Evolutionary conservation across 1,284 basidiomycete genomes (phyloP).

Genomic region (Pseudomicrostroma phylloplanum): DNA sequence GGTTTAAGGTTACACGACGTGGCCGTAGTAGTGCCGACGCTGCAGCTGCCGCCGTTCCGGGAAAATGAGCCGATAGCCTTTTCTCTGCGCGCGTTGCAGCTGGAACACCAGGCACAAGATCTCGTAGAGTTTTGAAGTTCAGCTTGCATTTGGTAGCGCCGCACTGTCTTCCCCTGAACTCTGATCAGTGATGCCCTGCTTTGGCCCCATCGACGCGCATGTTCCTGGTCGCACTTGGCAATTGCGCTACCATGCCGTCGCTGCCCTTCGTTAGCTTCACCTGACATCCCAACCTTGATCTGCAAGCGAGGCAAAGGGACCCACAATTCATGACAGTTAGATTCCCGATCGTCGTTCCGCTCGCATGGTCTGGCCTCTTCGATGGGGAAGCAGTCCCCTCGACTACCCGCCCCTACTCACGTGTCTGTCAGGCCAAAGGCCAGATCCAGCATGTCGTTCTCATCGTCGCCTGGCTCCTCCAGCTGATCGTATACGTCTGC

Average conservation of each 20-base stretch:
- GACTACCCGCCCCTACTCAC: conserved; percentile 53
- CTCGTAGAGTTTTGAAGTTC: too few species aligned
- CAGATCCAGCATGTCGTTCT: conserved; percentile 88
- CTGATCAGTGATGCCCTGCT: conserved; percentile 9
- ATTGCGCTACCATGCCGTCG: conserved; percentile 75
- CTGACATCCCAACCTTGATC: conserved; percentile 65
- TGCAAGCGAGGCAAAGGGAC: conserved; percentile 26
- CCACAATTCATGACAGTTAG: not conserved
- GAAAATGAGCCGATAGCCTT: too few species aligned
- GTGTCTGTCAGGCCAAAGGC: conserved; percentile 96
- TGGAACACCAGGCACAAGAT: too few species aligned
- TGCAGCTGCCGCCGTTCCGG: too few species aligned
- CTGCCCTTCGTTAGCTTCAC: conserved; percentile 74
- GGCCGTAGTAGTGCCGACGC: too few species aligned
- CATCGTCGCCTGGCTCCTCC: conserved; percentile 89
- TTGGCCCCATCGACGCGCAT: conserved; percentile 79
- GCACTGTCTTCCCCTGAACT: too few species aligned
- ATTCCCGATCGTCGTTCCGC: not conserved
- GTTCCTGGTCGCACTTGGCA: conserved; percentile 90
- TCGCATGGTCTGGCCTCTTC: not conserved
- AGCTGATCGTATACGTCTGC: conserved; percentile 75
- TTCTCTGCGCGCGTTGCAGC: too few species aligned
- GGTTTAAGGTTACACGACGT: too few species aligned
- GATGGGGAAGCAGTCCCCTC: not conserved
- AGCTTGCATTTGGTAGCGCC: too few species aligned